These are phyloP conservation scores for Papiliotrema laurentii DNA, from an alignment of 1,284 basidiomycete genomes.

Conservation along the genomic window DNA sequence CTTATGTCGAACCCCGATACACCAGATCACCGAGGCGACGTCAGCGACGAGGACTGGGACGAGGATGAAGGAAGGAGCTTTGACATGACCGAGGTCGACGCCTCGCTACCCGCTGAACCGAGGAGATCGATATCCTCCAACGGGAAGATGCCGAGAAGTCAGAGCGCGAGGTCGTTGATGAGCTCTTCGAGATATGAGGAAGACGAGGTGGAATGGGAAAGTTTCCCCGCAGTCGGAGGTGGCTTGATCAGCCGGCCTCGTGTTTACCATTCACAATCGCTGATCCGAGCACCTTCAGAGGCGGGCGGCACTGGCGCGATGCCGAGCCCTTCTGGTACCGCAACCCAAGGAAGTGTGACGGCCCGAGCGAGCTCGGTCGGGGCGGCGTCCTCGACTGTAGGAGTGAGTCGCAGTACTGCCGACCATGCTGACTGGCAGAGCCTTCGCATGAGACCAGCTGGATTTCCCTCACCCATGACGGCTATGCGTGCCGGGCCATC, in stretches of 20 bases:
- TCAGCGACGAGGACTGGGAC: slow-evolving; percentile 28
- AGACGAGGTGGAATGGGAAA: slow-evolving; percentile 39
- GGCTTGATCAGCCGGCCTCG: slow-evolving; percentile 68
- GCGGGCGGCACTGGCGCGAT: slow-evolving; percentile 32
- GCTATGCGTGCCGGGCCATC: slow-evolving; percentile 4
- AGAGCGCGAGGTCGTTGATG: not conserved
- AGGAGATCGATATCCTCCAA: not conserved
- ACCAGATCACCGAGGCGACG: slow-evolving; percentile 53
- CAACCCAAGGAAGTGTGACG: slow-evolving; percentile 41
- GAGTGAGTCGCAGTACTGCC: slow-evolving; percentile 22
- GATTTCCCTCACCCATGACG: slow-evolving; percentile 9
- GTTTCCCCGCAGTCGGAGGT: slow-evolving; percentile 71
- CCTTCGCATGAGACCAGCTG: slow-evolving; percentile 3
- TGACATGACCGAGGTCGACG: slow-evolving; percentile 28
- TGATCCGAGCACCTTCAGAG: slow-evolving; percentile 54
- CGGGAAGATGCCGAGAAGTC: slow-evolving; percentile 1
- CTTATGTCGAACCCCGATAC: slow-evolving; percentile 51
- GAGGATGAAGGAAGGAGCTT: slow-evolving; percentile 22
- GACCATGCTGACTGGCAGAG: slow-evolving; percentile 6
- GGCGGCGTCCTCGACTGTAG: slow-evolving; percentile 38
- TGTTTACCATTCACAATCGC: slow-evolving; percentile 66
- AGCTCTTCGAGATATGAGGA: slow-evolving; percentile 14
- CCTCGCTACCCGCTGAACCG: slow-evolving; percentile 13
- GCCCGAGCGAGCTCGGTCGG: slow-evolving; percentile 44
- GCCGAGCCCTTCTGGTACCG: slow-evolving; percentile 41